Percentiles rank a stretch among this genome's conserved stretches.
Evolutionary conservation across 495 filamentous ascomycete genomes (phyloP).

Genomic region (Endocarpon pusillum): DNA sequence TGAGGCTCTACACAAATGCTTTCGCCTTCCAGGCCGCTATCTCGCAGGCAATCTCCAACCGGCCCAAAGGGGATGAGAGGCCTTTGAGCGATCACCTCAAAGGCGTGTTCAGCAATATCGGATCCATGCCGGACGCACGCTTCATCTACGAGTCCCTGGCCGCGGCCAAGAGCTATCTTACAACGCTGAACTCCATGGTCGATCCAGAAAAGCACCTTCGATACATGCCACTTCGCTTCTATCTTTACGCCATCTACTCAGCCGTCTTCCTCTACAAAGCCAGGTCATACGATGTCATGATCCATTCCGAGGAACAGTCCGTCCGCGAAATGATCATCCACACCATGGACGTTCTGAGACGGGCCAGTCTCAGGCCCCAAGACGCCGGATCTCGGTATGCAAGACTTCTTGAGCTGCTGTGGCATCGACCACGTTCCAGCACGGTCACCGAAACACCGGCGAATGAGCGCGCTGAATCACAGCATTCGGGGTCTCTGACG

Average conservation of each 20-base stretch:
- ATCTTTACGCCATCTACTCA: conserved; percentile 39
- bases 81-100: conserved; percentile 27
- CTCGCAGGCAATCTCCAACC: conserved; percentile 34
- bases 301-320: conserved; percentile 30
- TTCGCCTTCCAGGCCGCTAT: conserved; percentile 53
- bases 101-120: conserved; percentile 33
- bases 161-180: conserved; percentile 41
- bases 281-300: conserved; percentile 37
- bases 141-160: conserved; percentile 48
- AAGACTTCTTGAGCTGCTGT: conserved; percentile 34
- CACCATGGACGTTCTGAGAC: conserved; percentile 32
- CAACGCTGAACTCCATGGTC: conserved; percentile 35
- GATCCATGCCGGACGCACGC: conserved; percentile 39
- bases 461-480: too few relatives aligned
- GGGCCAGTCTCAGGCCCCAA: conserved; percentile 33
- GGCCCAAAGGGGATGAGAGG: conserved; percentile 17
- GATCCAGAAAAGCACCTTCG: conserved; percentile 37
- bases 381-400: conserved; percentile 39
- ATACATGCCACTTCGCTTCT: conserved; percentile 43
- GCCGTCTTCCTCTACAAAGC: conserved; percentile 42
- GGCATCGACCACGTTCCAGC: conserved; percentile 17
- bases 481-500: too few relatives aligned
- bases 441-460: too few relatives aligned
- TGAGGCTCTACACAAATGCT: conserved; percentile 46
- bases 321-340: conserved; percentile 34